Conservation (phyloP, 441 rosid species). For the Hura crepitans region DNA sequence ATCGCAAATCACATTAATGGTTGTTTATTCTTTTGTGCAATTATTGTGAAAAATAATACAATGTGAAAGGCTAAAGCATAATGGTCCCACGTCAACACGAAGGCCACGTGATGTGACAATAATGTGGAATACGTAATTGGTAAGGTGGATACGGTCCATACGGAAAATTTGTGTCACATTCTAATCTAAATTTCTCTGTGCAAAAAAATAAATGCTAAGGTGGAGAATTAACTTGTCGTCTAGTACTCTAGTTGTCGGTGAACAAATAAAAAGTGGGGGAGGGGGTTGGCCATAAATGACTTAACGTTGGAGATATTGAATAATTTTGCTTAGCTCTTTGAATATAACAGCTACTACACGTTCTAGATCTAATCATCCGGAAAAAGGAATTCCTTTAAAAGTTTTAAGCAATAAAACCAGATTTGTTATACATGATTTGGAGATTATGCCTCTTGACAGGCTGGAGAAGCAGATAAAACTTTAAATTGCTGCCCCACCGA, state of each 20-base stretch:
- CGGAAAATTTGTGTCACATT: constrained; percentile 13
- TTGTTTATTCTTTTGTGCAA: background rate
- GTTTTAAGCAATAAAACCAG: constrained; percentile 13
- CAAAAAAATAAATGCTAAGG: constrained; percentile 26
- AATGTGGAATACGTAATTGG: constrained; percentile 13
- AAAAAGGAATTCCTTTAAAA: background rate
- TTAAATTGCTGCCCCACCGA: constrained; percentile 25
- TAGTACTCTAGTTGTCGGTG: constrained; percentile 33
- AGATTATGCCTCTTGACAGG: constrained; percentile 20
- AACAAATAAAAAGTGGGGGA: constrained; percentile 12
- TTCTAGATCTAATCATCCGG: constrained; percentile 5
- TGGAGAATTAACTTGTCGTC: constrained; percentile 14
- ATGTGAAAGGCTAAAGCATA: background rate
- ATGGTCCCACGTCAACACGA: constrained; percentile 15
- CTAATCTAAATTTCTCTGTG: constrained; percentile 15
- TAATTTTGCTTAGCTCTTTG: constrained; percentile 12
- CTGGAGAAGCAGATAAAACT: constrained; percentile 19
- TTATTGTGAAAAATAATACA: background rate
- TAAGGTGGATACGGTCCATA: constrained; percentile 26
- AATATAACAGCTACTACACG: background rate
- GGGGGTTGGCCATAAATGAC: constrained; percentile 14
- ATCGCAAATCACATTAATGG: background rate
- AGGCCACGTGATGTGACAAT: constrained; percentile 39
- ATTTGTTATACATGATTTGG: constrained; percentile 20
- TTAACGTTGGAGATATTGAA: constrained; percentile 14